A percentile compares a stretch with the other conserved stretches of the same genome.
Conservation (phyloP, 306 rosid species). For the Begonia masoniana region DNA sequence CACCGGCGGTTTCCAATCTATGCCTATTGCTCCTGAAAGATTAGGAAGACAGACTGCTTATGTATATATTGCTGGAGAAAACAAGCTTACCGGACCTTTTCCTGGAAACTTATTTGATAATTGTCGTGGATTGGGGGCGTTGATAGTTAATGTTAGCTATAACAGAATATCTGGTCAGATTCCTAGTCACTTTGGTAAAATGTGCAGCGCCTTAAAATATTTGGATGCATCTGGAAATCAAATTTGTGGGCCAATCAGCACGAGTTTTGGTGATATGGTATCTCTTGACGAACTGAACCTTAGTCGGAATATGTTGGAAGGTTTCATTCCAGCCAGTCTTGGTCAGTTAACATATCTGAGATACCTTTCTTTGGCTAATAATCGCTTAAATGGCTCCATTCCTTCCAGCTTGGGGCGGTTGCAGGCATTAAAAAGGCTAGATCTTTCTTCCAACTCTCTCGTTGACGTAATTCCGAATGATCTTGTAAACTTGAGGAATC, state of each 20-base stretch:
- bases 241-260: conserved; percentile 43
- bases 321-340: conserved; percentile 44
- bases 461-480: conserved; percentile 68
- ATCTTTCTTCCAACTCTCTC: conserved; percentile 61
- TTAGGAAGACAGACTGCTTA: conserved; percentile 33
- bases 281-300: conserved; percentile 58
- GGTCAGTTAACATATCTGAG: conserved; percentile 42
- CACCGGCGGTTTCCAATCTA: conserved; percentile 25
- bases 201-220: conserved; percentile 44
- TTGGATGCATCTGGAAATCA: conserved; percentile 71
- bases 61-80: conserved; percentile 48
- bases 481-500: conserved; percentile 44
- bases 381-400: conserved; percentile 47
- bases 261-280: conserved; percentile 25
- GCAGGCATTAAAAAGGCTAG: conserved; percentile 48
- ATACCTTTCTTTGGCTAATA: conserved; percentile 59
- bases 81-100: conserved; percentile 45
- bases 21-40: conserved; percentile 51
- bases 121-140: conserved; percentile 39
- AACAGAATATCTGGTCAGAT: conserved; percentile 44
- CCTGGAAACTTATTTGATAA: conserved; percentile 49
- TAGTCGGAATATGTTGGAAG: conserved; percentile 53
- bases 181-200: conserved; percentile 34
- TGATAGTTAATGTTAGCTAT: conserved; percentile 58
- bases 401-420: conserved; percentile 60